phyloP scores from a whole-genome alignment of 2,329 filamentous ascomycete species.

The Didymella segeticola region DNA sequence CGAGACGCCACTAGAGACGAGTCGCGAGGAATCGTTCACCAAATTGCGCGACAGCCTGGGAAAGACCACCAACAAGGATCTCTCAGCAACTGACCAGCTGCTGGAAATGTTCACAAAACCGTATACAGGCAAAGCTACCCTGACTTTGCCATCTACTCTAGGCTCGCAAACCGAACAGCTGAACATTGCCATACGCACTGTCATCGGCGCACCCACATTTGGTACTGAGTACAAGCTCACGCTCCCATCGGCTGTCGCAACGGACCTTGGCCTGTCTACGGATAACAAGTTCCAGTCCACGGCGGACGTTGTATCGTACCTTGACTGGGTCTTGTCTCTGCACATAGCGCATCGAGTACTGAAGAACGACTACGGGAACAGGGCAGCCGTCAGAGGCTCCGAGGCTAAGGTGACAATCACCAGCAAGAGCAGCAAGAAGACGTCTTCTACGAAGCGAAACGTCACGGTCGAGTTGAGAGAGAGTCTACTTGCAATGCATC shows the following conservation, averaged over 20 bases:
- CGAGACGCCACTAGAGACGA: slow-evolving; percentile 32
- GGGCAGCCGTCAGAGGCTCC: slow-evolving; percentile 25
- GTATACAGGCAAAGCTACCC: slow-evolving; percentile 36
- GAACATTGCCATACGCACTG: slow-evolving; percentile 39
- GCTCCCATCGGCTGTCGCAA: slow-evolving; percentile 36
- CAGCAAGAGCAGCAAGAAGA: slow-evolving; percentile 31
- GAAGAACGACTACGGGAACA: slow-evolving; percentile 29
- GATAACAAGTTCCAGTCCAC: slow-evolving; percentile 40
- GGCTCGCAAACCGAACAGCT: slow-evolving; percentile 32
- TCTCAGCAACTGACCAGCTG: slow-evolving; percentile 43
- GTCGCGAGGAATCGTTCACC: slow-evolving; percentile 37
- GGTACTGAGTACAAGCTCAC: slow-evolving; percentile 45
- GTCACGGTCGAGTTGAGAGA: slow-evolving; percentile 29
- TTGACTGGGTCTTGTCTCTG: slow-evolving; percentile 44
- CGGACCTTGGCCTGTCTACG: slow-evolving; percentile 37
- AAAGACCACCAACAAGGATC: slow-evolving; percentile 31
- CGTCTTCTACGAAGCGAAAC: slow-evolving; percentile 23
- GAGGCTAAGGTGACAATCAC: slow-evolving; percentile 35
- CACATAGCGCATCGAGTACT: slow-evolving; percentile 41
- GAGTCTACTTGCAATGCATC: slow-evolving; percentile 25
- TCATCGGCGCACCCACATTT: slow-evolving; percentile 42
- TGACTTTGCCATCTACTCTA: slow-evolving; percentile 34
- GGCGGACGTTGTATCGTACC: slow-evolving; percentile 39
- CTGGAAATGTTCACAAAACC: slow-evolving; percentile 39
- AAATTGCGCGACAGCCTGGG: slow-evolving; percentile 38